These are phyloP conservation scores for Boechera stricta DNA, from an alignment of 345 rosid genomes.

Conservation along the genomic window DNA sequence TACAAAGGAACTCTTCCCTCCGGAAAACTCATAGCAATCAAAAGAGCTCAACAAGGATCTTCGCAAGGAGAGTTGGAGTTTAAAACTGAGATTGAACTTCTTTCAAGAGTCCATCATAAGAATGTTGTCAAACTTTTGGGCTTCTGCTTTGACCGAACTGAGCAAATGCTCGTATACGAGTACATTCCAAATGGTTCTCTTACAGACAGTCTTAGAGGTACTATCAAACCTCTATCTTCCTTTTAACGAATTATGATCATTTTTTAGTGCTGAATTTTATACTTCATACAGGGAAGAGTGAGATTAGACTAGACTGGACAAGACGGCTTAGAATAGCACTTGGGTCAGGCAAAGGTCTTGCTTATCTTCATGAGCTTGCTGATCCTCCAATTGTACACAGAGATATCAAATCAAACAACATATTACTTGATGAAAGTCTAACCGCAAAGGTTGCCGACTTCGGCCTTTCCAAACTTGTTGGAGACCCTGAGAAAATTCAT, in stretches of 20 bases:
- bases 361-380: conserved; percentile 71
- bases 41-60: conserved; percentile 82
- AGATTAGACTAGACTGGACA: conserved; percentile 81
- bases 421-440: conserved; percentile 58
- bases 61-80: conserved; percentile 74
- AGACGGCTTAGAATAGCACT: conserved; percentile 75
- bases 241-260: neutral
- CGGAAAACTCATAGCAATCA: conserved; percentile 67
- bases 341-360: conserved; percentile 84
- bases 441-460: conserved; percentile 1
- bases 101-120: conserved; percentile 85
- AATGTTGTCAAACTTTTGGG: conserved; percentile 73
- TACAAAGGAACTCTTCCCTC: conserved; percentile 67
- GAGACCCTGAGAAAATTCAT: conserved; percentile 4
- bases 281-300: conserved; percentile 63
- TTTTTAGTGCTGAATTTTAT: neutral
- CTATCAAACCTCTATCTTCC: neutral
- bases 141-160: conserved; percentile 72
- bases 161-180: conserved; percentile 78
- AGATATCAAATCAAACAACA: conserved; percentile 78
- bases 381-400: conserved; percentile 85
- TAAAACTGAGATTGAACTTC: conserved; percentile 87
- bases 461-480: neutral
- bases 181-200: conserved; percentile 69
- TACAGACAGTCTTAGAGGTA: conserved; percentile 72